phyloP scores from a whole-genome alignment of 305 asterid species.

The Fraxinus ornus region DNA sequence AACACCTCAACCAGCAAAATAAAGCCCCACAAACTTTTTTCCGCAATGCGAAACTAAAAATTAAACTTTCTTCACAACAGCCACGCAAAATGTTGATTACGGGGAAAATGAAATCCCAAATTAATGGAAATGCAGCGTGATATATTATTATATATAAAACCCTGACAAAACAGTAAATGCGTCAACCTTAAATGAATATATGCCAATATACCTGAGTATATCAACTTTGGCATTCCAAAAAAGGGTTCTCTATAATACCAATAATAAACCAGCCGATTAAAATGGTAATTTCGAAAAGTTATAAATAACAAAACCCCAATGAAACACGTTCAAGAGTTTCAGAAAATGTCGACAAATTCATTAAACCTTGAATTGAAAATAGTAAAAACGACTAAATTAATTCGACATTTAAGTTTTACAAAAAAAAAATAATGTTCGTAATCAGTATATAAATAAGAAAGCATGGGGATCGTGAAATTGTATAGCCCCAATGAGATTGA shows the following conservation, averaged over 20 bases:
- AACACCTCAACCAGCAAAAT: conserved; percentile 19
- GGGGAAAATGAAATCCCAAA: conserved; percentile 19
- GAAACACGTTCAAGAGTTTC: conserved; percentile 14
- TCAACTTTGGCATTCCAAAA: conserved; percentile 7
- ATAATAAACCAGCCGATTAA: not conserved
- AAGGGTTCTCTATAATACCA: not conserved
- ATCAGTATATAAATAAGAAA: not conserved
- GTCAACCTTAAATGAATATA: conserved; percentile 21
- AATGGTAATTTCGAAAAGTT: not conserved
- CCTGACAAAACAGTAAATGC: conserved; percentile 19
- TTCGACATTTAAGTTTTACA: not conserved
- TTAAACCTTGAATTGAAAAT: conserved; percentile 4
- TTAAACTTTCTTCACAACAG: conserved; percentile 17
- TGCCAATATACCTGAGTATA: not conserved
- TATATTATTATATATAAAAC: conserved; percentile 10
- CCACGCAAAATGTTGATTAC: conserved; percentile 11
- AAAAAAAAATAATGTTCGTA: not conserved
- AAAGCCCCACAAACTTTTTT: not conserved
- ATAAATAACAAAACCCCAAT: conserved; percentile 30
- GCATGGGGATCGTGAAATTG: conserved; percentile 33
- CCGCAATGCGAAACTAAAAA: conserved; percentile 15
- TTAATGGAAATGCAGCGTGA: conserved; percentile 6
- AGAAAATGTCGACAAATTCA: conserved; percentile 28
- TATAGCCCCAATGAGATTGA: conserved; percentile 17
- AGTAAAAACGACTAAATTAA: not conserved